Percentiles rank a stretch among this genome's conserved stretches.
Conservation (phyloP, 495 filamentous ascomycete species). For the Neurospora cerealis region DNA sequence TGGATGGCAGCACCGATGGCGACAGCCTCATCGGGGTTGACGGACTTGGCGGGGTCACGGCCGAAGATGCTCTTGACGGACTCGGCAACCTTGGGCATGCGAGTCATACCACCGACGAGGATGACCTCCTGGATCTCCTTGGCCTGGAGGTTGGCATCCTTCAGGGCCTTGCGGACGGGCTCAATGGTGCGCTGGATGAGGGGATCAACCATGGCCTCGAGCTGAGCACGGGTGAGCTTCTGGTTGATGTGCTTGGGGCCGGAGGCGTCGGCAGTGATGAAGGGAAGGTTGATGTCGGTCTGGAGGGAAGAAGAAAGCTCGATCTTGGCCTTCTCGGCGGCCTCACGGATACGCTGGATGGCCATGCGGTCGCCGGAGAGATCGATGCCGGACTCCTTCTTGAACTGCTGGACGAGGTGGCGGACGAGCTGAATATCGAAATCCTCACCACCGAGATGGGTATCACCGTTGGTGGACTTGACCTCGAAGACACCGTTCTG, state of each 20-base stretch:
- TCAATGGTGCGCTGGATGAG: conserved; percentile 80
- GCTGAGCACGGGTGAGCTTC: conserved; percentile 87
- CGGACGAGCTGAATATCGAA: conserved; percentile 96
- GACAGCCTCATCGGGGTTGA: conserved; percentile 98
- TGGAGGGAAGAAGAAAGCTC: conserved; percentile 93
- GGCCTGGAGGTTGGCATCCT: conserved; percentile 88
- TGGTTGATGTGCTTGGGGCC: conserved; percentile 97
- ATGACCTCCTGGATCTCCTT: conserved; percentile 99
- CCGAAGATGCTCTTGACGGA: conserved; percentile 97
- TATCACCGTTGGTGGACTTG: conserved; percentile 98
- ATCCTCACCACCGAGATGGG: conserved; percentile 95
- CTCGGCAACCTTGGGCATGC: conserved; percentile 98
- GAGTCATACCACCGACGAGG: conserved; percentile 98
- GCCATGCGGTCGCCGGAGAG: conserved; percentile 93
- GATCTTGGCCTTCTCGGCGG: conserved; percentile 99
- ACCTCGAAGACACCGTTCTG: conserved; percentile 98
- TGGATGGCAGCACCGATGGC: conserved; percentile 98
- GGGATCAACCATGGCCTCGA: conserved; percentile 88
- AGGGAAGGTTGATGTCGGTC: conserved; percentile 97
- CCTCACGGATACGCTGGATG: conserved; percentile 97
- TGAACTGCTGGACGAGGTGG: conserved; percentile 90
- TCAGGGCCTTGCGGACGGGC: conserved; percentile 92
- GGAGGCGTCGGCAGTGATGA: conserved; percentile 92
- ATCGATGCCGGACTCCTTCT: conserved; percentile 89
- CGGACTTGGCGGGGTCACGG: conserved; percentile 95